Evolutionary conservation across 176 grass and related monocot species (phyloP), one percentile per base, ranked within the genome.

Genomic region (Carex scoparia): DNA sequence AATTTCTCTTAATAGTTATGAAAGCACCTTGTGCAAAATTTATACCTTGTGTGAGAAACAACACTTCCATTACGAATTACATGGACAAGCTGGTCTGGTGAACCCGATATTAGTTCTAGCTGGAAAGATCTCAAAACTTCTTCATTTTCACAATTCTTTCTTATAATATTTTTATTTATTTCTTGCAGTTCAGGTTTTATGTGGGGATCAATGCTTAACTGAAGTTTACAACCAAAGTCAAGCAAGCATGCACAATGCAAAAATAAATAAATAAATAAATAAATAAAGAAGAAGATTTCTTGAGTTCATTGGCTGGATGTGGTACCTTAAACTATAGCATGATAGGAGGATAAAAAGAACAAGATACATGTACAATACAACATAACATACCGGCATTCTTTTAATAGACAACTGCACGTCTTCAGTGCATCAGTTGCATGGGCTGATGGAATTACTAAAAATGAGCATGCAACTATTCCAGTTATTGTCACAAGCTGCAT

Each of bases 341-440:
- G 5, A 40, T 82, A 56, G 35, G 51, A 23, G 44, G 81, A 31
- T 51, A 18, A 61, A 56, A 16, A 14, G 56, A 54, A 80, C 7
- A 8, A 9, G 12, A 9, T 48, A 48, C 46, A 9, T 28, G 71
- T 33, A 79, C 11, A 75, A 58, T 33, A 79, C 11, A 75, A 58
- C 30, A 89, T 15, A 30, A 46, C 68, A 64, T 87, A 95, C 96
- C 93, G 93, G 91, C 96, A 99, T 76, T 99, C 96, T 84, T 99
- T 99, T 10, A 99, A 88, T n/a, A 99, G 85, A 83, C 96, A 99
- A 70, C 90, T 79, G 61, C 93, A 99, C 58, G 96, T 99, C 93
- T 99, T 99, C 54, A 99, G 91, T 64, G 96, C 74, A 46, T 99
- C 96, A 10, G 65, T 80, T 48, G 96, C 96, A 81, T 93, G 81